Evolutionary conservation across 129 eudicot species (phyloP), one percentile per base, ranked within the genome.

Genomic region (Flaveria brownii): DNA sequence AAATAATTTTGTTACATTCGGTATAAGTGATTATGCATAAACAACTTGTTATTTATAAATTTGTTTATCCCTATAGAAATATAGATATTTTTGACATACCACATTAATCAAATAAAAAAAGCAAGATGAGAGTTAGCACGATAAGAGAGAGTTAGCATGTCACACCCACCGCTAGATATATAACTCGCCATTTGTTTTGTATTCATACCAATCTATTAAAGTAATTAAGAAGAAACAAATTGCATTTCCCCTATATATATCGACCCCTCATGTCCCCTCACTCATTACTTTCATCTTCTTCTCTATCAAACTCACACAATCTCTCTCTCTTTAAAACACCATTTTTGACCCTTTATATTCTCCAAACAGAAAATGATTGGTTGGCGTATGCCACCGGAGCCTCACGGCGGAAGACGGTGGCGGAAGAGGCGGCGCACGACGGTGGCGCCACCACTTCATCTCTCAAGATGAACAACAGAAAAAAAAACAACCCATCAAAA

Each of bases 221-320:
- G 5, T 36, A 36, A 4, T 9, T 43, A 26, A 61, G 69, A 49
- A 51, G 41, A 51, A 51, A 73, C 74, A 78, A 45, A 82, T 82
- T 42, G 30, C 71, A 73, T 46, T 87, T 87, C 70, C 79, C 83
- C 89, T 91, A 85, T 91, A 91, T 81, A 88, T 79, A 88, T 73
- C 80, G 82, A 81, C 87, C 85, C 85, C 76, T 80, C 60, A 77
- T 87, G 91, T 80, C 84, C 88, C 83, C 85, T 81, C 65, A 70
- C 73, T 45, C 62, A 71, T 76, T 70, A 82, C 87, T 71, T 65
- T 63, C 86, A 68, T 76, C 68, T 81, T 70, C 72, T 62, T 65
- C 51, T 65, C 69, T 73, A 25, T 71, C 55, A 30, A 74, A 47
- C 75, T 13, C 41, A 5, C 41, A 36, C 41, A 36, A 68, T 47